phyloP scores from a whole-genome alignment of 192 early-diverging fungal species.

The Coemansia sp. region DNA sequence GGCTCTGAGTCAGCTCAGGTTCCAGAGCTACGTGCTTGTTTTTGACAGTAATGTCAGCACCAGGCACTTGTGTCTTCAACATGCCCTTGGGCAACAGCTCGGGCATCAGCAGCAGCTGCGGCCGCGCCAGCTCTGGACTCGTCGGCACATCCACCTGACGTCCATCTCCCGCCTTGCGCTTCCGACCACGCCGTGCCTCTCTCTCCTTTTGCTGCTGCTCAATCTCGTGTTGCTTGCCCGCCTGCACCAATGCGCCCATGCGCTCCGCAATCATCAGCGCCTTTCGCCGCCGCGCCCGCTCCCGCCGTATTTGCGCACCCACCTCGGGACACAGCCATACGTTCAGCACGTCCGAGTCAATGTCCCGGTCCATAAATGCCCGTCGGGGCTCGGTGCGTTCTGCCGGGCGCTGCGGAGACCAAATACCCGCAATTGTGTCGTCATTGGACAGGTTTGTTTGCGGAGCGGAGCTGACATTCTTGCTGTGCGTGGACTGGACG shows the following conservation, averaged over 20 bases:
- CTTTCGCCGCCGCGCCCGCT: conserved; percentile 13
- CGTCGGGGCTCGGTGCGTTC: neutral
- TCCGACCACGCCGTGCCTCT: neutral
- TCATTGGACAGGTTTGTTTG: neutral
- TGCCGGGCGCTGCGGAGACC: conserved; percentile 16
- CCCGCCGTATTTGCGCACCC: conserved; percentile 4
- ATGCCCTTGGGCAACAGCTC: conserved; percentile 43
- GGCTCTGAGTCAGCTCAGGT: neutral
- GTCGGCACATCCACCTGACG: neutral
- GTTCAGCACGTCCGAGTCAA: conserved; percentile 5
- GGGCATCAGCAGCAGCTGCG: conserved; percentile 45
- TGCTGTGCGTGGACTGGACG: neutral
- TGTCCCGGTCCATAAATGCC: neutral
- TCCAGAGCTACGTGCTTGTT: neutral
- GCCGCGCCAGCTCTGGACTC: conserved; percentile 21
- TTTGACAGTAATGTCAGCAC: neutral
- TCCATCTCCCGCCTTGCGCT: conserved; percentile 9
- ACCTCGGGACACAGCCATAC: conserved; percentile 40
- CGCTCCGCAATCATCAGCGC: conserved; percentile 23
- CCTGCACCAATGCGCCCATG: conserved; percentile 26
- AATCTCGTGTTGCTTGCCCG: conserved; percentile 6
- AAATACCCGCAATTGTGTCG: conserved; percentile 16
- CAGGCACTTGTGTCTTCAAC: neutral
- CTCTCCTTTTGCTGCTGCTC: neutral
- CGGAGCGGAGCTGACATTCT: neutral